phyloP scores from a whole-genome alignment of 306 rosid species.

The Glycine latifolia region DNA sequence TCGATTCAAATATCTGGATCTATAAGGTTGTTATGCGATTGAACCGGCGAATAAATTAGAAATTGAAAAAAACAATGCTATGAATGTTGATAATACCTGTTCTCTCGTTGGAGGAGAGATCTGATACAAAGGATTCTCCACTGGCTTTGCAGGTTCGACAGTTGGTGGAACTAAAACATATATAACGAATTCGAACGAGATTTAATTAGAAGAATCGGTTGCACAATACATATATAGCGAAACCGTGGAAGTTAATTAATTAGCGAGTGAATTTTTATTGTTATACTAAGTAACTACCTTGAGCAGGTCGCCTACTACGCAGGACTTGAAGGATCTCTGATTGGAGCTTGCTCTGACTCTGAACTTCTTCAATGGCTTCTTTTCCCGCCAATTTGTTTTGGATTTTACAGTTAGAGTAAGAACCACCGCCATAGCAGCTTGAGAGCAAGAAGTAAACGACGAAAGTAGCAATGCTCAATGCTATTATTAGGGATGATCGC shows the following conservation, averaged over 20 bases:
- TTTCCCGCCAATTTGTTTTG: slow-evolving; percentile 48
- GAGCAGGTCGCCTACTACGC: slow-evolving; percentile 53
- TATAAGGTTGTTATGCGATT: slow-evolving; percentile 5
- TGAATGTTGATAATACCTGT: slow-evolving; percentile 55
- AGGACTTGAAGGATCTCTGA: slow-evolving; percentile 61
- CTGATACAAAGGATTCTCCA: slow-evolving; percentile 58
- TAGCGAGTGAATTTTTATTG: too few species aligned
- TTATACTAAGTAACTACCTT: slow-evolving; percentile 39
- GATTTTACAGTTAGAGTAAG: background rate
- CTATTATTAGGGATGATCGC: too few species aligned
- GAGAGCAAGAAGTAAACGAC: background rate
- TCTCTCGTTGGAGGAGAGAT: slow-evolving; percentile 52
- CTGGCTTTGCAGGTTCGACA: slow-evolving; percentile 65
- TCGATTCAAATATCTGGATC: slow-evolving; percentile 30
- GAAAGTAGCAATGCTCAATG: background rate
- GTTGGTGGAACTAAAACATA: slow-evolving; percentile 55
- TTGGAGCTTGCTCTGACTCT: slow-evolving; percentile 55
- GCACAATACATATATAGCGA: background rate
- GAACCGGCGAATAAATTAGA: background rate
- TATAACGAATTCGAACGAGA: slow-evolving; percentile 10
- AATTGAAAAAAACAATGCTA: background rate
- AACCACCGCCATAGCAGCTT: background rate
- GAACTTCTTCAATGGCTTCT: slow-evolving; percentile 42
- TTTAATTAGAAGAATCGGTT: background rate
- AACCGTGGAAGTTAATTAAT: background rate